Evolutionary conservation across 176 grass and related monocot genomes (phyloP).

Genomic region (Elaeis guineensis): DNA sequence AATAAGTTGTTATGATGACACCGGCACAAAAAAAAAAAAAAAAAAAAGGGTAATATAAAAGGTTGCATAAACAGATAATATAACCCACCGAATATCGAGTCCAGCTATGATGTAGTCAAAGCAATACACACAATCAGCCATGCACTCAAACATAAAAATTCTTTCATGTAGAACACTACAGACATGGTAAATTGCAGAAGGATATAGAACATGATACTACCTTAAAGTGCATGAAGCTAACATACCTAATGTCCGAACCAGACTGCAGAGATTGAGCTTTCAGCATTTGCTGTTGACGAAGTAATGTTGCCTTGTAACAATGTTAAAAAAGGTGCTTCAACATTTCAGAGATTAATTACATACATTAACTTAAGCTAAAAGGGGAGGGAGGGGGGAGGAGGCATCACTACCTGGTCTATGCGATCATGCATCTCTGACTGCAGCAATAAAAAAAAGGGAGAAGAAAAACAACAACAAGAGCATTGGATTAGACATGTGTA

Average conservation of each 20-base stretch:
- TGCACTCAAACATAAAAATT: too few relatives aligned
- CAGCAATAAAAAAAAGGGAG: background rate
- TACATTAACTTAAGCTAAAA: background rate
- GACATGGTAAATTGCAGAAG: background rate
- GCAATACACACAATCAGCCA: too few relatives aligned
- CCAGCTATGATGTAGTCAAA: too few relatives aligned
- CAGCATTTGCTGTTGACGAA: constrained; percentile 73
- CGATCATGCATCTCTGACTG: constrained; percentile 51
- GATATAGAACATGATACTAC: background rate
- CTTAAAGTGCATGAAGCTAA: constrained; percentile 5
- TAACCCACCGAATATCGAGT: background rate
- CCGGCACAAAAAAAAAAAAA: too few relatives aligned
- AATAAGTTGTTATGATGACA: background rate
- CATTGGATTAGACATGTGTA: constrained; percentile 6
- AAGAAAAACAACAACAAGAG: background rate
- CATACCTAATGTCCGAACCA: constrained; percentile 80
- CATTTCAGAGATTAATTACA: background rate
- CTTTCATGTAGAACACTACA: background rate
- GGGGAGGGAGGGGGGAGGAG: background rate
- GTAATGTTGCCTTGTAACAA: constrained; percentile 46
- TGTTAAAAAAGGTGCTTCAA: constrained; percentile 11
- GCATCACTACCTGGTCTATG: constrained; percentile 40
- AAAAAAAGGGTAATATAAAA: too few relatives aligned
- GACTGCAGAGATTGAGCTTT: constrained; percentile 62
- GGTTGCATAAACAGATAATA: background rate